phyloP scores from a whole-genome alignment of 2,329 filamentous ascomycete species.

The Botrytis byssoidea region DNA sequence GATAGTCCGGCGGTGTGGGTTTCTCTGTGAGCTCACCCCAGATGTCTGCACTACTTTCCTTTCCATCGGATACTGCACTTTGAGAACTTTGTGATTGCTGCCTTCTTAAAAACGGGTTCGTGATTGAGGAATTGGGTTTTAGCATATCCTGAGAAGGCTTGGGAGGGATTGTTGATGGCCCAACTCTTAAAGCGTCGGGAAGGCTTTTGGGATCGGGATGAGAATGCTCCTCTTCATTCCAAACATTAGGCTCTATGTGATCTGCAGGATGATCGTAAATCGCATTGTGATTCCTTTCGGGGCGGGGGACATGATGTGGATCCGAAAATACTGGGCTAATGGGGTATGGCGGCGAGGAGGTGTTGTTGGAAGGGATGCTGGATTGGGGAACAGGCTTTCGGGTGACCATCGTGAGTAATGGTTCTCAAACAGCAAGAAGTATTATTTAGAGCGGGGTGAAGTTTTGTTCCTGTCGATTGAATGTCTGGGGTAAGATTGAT shows the following conservation, averaged over 20 bases:
- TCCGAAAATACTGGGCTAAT: constrained; percentile 28
- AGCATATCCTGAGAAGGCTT: constrained; percentile 32
- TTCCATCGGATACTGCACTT: constrained; percentile 23
- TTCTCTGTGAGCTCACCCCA: constrained; percentile 31
- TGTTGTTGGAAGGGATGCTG: constrained; percentile 18
- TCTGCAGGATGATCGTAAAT: constrained; percentile 21
- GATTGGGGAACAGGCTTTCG: constrained; percentile 35
- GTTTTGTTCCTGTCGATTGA: not conserved
- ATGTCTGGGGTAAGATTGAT: not conserved
- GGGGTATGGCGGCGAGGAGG: constrained; percentile 32
- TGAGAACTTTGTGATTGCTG: constrained; percentile 26
- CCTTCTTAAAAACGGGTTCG: constrained; percentile 37
- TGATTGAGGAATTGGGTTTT: constrained; percentile 25
- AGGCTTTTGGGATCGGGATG: constrained; percentile 21
- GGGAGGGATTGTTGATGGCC: constrained; percentile 29
- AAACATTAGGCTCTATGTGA: constrained; percentile 29
- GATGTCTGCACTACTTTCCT: constrained; percentile 35
- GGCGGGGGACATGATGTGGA: constrained; percentile 21
- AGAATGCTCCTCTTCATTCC: constrained; percentile 26
- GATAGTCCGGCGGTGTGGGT: constrained; percentile 21
- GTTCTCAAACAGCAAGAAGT: not conserved
- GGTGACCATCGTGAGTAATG: constrained; percentile 31
- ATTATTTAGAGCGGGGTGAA: not conserved
- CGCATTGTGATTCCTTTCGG: constrained; percentile 26
- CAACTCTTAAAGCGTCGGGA: constrained; percentile 35